Percentiles rank a stretch among this genome's conserved stretches.
Evolutionary conservation across 192 early-diverging fungal genomes (phyloP).

Genomic region (Coemansia javaensis): DNA sequence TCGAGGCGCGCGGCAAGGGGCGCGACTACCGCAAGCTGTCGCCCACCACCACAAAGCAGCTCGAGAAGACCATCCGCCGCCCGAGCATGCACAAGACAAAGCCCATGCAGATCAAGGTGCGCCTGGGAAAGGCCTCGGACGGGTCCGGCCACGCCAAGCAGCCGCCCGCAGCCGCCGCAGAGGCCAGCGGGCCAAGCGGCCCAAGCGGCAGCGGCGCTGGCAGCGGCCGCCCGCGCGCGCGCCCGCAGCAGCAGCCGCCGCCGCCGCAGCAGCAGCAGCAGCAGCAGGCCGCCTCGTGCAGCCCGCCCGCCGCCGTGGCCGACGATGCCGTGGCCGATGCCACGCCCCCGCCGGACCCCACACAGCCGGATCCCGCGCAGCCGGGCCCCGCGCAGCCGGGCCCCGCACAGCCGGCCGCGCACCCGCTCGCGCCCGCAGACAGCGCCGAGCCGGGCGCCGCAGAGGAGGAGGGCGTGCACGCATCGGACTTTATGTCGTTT

Average conservation of each 20-base stretch:
- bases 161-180: not conserved
- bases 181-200: no score
- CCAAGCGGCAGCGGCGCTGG: no score
- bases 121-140: slow-evolving; percentile 37
- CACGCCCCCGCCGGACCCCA: no score
- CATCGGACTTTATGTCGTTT: slow-evolving; percentile 51
- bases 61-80: slow-evolving; percentile 49
- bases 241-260: not conserved
- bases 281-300: no score
- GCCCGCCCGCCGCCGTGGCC: no score
- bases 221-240: no score
- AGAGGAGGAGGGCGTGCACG: slow-evolving; percentile 39
- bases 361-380: no score
- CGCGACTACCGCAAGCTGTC: slow-evolving; percentile 57
- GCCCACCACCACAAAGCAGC: slow-evolving; percentile 53
- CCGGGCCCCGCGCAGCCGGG: no score
- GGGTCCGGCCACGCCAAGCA: not conserved
- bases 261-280: no score
- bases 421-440: not conserved
- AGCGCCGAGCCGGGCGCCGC: slow-evolving; percentile 1
- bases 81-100: slow-evolving; percentile 29
- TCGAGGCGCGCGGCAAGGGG: slow-evolving; percentile 53
- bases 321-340: no score
- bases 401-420: slow-evolving; percentile 1
- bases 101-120: slow-evolving; percentile 52